These are phyloP conservation scores for Pseudogymnoascus destructans DNA, from an alignment of 2,329 filamentous ascomycete genomes.

Conservation along the genomic window DNA sequence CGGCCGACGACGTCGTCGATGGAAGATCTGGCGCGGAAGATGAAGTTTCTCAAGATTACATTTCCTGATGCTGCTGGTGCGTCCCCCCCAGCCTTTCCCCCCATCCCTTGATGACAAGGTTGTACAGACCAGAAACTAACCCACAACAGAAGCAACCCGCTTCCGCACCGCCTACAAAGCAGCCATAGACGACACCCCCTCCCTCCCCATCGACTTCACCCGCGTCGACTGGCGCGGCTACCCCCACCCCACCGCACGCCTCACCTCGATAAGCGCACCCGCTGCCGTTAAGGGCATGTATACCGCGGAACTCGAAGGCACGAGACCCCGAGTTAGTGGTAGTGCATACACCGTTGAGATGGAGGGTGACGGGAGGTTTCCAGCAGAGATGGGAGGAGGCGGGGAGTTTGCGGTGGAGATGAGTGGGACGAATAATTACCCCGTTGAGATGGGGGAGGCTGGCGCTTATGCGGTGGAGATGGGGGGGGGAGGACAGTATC, in stretches of 20 bases:
- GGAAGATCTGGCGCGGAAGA: not conserved
- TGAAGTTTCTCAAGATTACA: not conserved
- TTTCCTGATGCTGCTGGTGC: not conserved
- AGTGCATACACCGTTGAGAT: not conserved
- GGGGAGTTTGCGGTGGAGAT: not conserved
- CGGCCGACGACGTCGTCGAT: not conserved
- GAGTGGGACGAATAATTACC: not conserved
- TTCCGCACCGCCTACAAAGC: not conserved
- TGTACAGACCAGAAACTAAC: not conserved
- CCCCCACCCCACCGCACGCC: not conserved
- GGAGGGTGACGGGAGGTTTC: not conserved
- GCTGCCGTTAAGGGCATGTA: not conserved
- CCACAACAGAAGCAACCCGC: not conserved
- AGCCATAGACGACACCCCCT: not conserved
- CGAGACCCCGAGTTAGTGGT: not conserved
- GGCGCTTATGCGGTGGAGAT: not conserved
- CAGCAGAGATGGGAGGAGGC: not conserved
- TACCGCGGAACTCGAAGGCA: not conserved
- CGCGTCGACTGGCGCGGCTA: not conserved
- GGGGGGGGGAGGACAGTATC: not conserved
- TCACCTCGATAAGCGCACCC: not conserved
- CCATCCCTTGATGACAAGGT: not conserved
- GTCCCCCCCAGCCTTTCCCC: not conserved
- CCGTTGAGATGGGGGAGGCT: not conserved
- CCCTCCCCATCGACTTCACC: not conserved